Evolutionary conservation across 768 basidiomycete species (phyloP).

Genomic region (Rhodotorula kratochvilovae): DNA sequence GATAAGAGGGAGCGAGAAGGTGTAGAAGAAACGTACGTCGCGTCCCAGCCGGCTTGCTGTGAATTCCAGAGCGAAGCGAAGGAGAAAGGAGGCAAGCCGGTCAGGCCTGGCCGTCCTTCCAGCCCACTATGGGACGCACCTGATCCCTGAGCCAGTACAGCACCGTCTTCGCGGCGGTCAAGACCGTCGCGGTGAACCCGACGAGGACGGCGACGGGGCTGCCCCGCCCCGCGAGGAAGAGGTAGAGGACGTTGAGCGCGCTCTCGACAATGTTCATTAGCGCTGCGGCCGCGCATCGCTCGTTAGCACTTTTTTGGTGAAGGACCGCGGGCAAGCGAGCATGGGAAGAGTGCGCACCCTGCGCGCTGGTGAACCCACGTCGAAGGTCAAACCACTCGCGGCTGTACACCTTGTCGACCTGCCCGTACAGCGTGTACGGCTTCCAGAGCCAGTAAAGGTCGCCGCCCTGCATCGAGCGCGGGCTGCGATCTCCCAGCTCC

Average conservation of each 20-base stretch:
- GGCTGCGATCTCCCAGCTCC: constrained; percentile 28
- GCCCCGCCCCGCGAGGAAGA: neutral
- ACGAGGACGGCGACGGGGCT: constrained; percentile 44
- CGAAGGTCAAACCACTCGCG: constrained; percentile 29
- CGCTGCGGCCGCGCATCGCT: constrained; percentile 28
- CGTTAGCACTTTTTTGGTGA: neutral
- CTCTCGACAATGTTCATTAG: constrained; percentile 47
- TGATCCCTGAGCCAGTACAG: constrained; percentile 24
- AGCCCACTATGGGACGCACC: neutral
- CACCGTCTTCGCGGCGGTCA: constrained; percentile 46
- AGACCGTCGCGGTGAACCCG: constrained; percentile 44
- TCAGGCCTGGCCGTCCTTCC: too few species aligned
- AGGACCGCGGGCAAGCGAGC: neutral
- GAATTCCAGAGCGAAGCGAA: too few species aligned
- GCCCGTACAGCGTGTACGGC: constrained; percentile 16
- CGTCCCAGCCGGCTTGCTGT: constrained; percentile 16
- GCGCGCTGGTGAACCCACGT: constrained; percentile 46
- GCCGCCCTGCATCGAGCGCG: constrained; percentile 44
- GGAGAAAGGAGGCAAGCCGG: too few species aligned
- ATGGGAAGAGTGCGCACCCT: neutral
- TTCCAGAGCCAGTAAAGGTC: constrained; percentile 46
- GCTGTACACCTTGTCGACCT: constrained; percentile 45
- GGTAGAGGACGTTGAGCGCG: constrained; percentile 38
- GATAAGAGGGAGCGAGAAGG: neutral
- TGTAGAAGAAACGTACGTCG: neutral